Evolutionary conservation across 1,284 basidiomycete species (phyloP).

Genomic region (Ceratobasidium sp.): DNA sequence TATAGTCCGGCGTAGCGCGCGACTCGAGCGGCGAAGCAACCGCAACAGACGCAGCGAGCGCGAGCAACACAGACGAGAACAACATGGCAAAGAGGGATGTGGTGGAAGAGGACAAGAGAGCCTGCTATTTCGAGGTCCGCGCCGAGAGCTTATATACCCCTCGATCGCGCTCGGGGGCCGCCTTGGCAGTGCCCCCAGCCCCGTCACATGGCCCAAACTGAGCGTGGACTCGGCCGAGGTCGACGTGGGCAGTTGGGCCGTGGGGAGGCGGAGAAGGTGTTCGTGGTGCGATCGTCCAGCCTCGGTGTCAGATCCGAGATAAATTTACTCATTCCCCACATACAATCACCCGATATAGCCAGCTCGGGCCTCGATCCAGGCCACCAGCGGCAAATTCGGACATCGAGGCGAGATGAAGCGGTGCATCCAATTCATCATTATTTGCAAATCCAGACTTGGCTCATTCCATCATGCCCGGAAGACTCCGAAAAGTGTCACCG

Average conservation of each 20-base stretch:
- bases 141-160: conserved; percentile 2
- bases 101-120: conserved; percentile 11
- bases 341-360: not conserved
- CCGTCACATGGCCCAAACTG: conserved; percentile 3
- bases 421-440: conserved; percentile 1
- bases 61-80: conserved; percentile 23
- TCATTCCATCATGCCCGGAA: conserved; percentile 27
- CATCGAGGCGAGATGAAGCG: not conserved
- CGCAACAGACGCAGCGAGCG: conserved; percentile 20
- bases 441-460: not conserved
- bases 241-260: conserved; percentile 9
- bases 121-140: conserved; percentile 6
- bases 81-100: conserved; percentile 7
- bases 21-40: conserved; percentile 34
- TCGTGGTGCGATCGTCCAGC: not conserved
- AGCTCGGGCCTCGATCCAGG: conserved; percentile 1
- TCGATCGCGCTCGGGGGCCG: not conserved
- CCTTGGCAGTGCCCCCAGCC: conserved; percentile 17
- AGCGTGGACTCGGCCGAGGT: not conserved
- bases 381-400: not conserved
- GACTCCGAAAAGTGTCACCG: conserved; percentile 43
- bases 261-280: not conserved
- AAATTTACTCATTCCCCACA: not conserved
- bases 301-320: not conserved
- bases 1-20: conserved; percentile 23